Conservation (phyloP, 495 filamentous ascomycete genomes). For the Aspergillus asperescens region DNA sequence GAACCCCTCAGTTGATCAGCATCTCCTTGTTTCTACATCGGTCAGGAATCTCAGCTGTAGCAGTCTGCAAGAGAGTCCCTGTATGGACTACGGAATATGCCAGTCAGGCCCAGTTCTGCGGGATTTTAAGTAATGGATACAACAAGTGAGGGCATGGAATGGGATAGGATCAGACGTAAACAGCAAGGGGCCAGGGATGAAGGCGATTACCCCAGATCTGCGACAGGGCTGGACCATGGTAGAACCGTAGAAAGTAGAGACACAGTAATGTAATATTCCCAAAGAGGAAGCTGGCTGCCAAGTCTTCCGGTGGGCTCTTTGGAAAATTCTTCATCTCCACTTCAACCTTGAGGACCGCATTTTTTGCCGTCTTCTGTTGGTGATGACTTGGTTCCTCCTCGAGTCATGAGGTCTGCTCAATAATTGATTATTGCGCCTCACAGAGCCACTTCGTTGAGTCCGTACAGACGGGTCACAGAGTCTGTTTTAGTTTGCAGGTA, state of each 20-base stretch:
- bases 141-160: neutral
- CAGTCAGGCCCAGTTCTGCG: neutral
- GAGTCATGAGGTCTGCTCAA: too few species aligned
- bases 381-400: neutral
- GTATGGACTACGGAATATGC: too few species aligned
- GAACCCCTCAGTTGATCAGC: neutral
- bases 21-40: neutral
- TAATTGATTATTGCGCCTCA: too few species aligned
- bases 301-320: neutral
- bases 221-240: neutral
- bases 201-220: neutral
- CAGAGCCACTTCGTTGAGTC: too few species aligned
- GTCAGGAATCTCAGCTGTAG: too few species aligned
- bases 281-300: neutral
- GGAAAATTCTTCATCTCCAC: neutral
- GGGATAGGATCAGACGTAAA: too few species aligned
- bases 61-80: too few species aligned
- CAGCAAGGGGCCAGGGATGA: neutral
- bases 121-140: constrained; percentile 4
- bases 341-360: neutral
- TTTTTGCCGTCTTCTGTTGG: neutral
- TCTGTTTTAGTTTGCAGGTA: too few species aligned
- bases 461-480: too few species aligned
- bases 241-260: too few species aligned
- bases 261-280: too few species aligned